A percentile compares a stretch with the other conserved stretches of the same genome.
These are phyloP conservation scores for Inonotus hispidus DNA, from an alignment of 1,284 basidiomycete species.

Conservation along the genomic window DNA sequence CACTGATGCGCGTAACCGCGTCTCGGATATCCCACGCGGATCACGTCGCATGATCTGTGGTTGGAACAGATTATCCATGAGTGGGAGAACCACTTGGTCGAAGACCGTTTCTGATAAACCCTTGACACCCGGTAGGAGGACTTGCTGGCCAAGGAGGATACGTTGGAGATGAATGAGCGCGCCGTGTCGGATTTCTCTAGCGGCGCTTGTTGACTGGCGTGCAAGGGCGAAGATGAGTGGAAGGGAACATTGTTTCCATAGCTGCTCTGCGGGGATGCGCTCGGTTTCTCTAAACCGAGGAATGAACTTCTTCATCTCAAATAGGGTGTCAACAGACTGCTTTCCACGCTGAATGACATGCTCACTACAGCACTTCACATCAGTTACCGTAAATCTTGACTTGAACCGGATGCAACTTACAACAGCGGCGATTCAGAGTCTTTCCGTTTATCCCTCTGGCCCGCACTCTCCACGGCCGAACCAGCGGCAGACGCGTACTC, in stretches of 20 bases:
- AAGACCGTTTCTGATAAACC: constrained; percentile 79
- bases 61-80: constrained; percentile 88
- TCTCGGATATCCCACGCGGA: constrained; percentile 85
- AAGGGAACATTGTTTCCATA: constrained; percentile 79
- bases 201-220: constrained; percentile 82
- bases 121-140: constrained; percentile 50
- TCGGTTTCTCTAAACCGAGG: constrained; percentile 47
- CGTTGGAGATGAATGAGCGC: constrained; percentile 87
- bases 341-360: constrained; percentile 75
- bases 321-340: constrained; percentile 78
- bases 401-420: neutral
- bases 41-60: constrained; percentile 79
- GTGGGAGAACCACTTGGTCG: constrained; percentile 86
- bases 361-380: constrained; percentile 43
- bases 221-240: constrained; percentile 76
- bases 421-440: constrained; percentile 33
- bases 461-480: constrained; percentile 51
- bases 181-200: constrained; percentile 79
- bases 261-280: constrained; percentile 42
- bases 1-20: constrained; percentile 80
- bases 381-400: neutral
- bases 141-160: constrained; percentile 76
- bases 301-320: constrained; percentile 63
- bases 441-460: constrained; percentile 48
- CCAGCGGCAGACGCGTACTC: constrained; percentile 82